phyloP scores from a whole-genome alignment of 2,329 filamentous ascomycete species.

The Colletotrichum trifolii region DNA sequence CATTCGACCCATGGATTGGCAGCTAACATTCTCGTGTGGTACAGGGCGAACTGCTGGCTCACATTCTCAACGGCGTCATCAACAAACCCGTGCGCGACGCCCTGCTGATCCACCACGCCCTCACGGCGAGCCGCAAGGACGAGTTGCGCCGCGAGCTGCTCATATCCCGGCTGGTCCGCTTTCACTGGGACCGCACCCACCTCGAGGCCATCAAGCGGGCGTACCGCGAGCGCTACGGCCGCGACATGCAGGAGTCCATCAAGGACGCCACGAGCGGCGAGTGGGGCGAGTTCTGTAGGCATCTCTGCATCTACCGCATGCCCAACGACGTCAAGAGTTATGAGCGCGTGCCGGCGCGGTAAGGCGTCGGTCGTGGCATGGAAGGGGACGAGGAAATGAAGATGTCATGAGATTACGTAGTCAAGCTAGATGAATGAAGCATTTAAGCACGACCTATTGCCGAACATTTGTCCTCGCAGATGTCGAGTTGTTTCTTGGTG shows the following conservation, averaged over 20 bases:
- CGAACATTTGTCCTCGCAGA: too few relatives aligned
- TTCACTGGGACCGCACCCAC: conserved; percentile 92
- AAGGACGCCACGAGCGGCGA: conserved; percentile 80
- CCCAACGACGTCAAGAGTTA: conserved; percentile 68
- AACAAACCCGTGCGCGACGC: conserved; percentile 95
- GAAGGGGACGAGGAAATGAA: conserved; percentile 3
- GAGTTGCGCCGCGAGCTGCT: conserved; percentile 84
- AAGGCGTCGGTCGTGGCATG: not conserved
- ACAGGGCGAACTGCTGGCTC: conserved; percentile 92
- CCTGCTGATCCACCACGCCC: conserved; percentile 88
- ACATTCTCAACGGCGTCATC: conserved; percentile 96
- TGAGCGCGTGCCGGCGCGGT: conserved; percentile 50
- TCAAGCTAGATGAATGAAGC: conserved; percentile 3
- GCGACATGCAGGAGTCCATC: conserved; percentile 81
- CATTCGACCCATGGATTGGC: not conserved
- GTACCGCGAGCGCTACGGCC: conserved; percentile 81
- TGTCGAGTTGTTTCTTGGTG: not conserved
- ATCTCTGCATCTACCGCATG: conserved; percentile 72
- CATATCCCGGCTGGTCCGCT: conserved; percentile 85
- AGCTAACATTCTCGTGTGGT: not conserved
- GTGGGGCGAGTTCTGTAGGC: conserved; percentile 80
- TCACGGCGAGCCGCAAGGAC: conserved; percentile 78
- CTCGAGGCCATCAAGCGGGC: conserved; percentile 82
- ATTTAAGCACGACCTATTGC: too few relatives aligned
- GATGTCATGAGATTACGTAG: conserved; percentile 24